These are phyloP conservation scores for Tetrapisispora taiwanensis DNA, from an alignment of 805 yeast genomes.

Conservation along the genomic window DNA sequence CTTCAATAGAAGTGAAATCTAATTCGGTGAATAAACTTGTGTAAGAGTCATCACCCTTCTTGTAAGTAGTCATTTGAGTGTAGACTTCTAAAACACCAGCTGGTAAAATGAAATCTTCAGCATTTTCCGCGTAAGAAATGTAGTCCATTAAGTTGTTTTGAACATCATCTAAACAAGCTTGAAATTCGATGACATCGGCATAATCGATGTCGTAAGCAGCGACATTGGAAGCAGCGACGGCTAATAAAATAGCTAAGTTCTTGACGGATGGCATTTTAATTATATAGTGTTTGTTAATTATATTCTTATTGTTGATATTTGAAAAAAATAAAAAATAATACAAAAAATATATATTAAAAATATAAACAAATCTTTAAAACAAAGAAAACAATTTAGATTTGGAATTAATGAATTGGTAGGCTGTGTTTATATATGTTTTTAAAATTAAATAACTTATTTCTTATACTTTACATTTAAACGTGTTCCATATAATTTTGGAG, in stretches of 20 bases:
- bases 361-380: no score
- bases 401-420: no score
- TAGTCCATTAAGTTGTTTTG: slow-evolving; percentile 14
- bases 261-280: slow-evolving; percentile 6
- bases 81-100: slow-evolving; percentile 17
- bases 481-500: no score
- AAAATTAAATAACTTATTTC: no score
- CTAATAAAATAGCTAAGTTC: slow-evolving; percentile 12
- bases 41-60: slow-evolving; percentile 25
- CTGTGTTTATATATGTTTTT: no score
- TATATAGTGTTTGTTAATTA: not conserved
- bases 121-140: slow-evolving; percentile 14
- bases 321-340: not conserved
- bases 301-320: not conserved
- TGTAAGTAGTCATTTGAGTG: slow-evolving; percentile 24
- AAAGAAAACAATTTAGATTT: no score
- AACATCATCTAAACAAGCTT: slow-evolving; percentile 18
- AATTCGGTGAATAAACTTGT: slow-evolving; percentile 26
- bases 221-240: slow-evolving; percentile 10
- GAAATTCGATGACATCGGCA: slow-evolving; percentile 16
- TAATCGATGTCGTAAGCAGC: slow-evolving; percentile 10
- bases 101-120: slow-evolving; percentile 14
- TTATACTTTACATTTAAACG: no score
- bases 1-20: slow-evolving; percentile 23
- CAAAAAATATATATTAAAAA: not conserved